Percentiles rank a stretch among this genome's conserved stretches.
These are phyloP conservation scores for Stephania japonica DNA, from an alignment of 164 flowering plant species.

Conservation along the genomic window DNA sequence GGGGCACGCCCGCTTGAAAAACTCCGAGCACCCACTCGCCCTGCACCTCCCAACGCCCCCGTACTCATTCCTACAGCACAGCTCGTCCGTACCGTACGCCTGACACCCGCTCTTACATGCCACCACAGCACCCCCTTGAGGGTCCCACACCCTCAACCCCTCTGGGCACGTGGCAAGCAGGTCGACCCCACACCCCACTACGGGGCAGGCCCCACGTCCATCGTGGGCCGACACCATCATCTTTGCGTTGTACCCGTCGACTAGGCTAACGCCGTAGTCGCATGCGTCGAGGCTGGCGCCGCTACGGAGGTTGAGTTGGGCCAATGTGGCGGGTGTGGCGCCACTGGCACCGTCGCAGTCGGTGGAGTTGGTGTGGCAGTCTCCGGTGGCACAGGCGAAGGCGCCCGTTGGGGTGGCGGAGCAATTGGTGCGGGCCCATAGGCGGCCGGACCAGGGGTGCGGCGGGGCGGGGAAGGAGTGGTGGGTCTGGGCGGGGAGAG, in stretches of 20 bases:
- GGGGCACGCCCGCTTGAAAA: constrained; percentile 82
- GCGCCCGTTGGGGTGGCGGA: constrained; percentile 20
- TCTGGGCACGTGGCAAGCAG: constrained; percentile 59
- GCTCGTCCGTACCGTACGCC: constrained; percentile 65
- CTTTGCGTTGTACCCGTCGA: constrained; percentile 89
- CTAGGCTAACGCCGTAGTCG: constrained; percentile 81
- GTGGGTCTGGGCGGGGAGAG: constrained; percentile 36
- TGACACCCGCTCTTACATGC: constrained; percentile 89
- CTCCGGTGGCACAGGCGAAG: constrained; percentile 79
- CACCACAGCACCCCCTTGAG: constrained; percentile 39
- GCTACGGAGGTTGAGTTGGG: constrained; percentile 72
- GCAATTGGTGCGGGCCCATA: constrained; percentile 64
- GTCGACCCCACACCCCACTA: constrained; percentile 68
- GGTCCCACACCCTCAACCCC: constrained; percentile 27
- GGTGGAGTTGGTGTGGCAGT: constrained; percentile 54
- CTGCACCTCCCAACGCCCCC: constrained; percentile 65
- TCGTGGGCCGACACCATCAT: constrained; percentile 81
- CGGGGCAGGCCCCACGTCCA: constrained; percentile 76
- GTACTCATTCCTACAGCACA: constrained; percentile 71
- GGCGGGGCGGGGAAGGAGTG: constrained; percentile 33
- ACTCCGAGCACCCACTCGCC: constrained; percentile 50
- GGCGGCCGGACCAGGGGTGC: constrained; percentile 69
- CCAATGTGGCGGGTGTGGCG: constrained; percentile 64
- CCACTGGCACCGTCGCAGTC: constrained; percentile 80
- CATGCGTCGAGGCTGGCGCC: constrained; percentile 40